Base-by-base conservation (phyloP, 2,329 filamentous ascomycete species). In the Hortaea sp. region DNA sequence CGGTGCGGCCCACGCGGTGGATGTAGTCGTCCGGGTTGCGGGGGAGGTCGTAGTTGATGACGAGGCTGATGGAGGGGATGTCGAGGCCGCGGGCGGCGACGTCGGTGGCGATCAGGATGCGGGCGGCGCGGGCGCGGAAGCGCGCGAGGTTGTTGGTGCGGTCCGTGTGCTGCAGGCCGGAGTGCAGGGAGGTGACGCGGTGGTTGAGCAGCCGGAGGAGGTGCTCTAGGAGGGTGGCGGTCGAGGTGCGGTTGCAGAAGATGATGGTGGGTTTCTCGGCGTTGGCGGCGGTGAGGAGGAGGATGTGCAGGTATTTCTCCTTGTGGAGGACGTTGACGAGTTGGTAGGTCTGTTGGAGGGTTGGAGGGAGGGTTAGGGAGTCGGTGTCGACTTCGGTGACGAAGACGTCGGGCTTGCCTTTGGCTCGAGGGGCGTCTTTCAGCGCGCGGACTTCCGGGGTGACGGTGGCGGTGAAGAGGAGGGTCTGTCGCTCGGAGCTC, bases 1-100 rank as follows among this genome's bases (percentile, higher is more conserved):
- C 92, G 9, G 92, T 98, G 68, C 92, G 84, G 64, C 92, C 92
- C 43, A 95, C 90, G 9, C 92, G 81, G 70, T 98, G 92, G 54
- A 98, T 92, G 65, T 98, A 98, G 67, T 95, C 90, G 64, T 95
- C 89, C 3, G 90, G 88, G 62, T 95, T 88, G n/a, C 90, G 81
- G 0, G 92, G 92, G 1, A 98, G 80, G 63, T 98, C 92, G 67
- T 89, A 98, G 68, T 98, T 97, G 61, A 98, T 72, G 2, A 98
- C 92, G 11, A 97, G 69, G 45, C 78, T 83, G 5, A 97, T 90
- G 55, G 88, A 85, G 1, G 90, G 90, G 51, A 98, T 95, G 69
- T 98, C 92, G 4, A 98, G 78, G 74, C 92, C 92, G 65, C 92
- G 79, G 13, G 88, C 86, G 1, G 92, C 92, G 10, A 98, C 89